These are phyloP conservation scores for Lophiotrema nucula DNA, from an alignment of 495 filamentous ascomycete genomes.

Conservation along the genomic window DNA sequence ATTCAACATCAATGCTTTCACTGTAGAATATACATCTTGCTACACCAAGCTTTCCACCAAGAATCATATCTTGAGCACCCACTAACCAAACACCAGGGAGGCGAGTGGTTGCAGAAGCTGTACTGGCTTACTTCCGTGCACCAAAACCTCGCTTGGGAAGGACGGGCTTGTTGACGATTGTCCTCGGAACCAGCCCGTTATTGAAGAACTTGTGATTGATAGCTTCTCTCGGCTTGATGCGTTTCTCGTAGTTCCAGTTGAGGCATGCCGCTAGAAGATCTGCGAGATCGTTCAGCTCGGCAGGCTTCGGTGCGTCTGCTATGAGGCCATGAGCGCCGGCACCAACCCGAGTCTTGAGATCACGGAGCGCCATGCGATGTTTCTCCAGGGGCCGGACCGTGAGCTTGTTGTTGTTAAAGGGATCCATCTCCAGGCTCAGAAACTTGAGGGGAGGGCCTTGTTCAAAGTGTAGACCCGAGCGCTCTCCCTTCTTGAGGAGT, in stretches of 20 bases:
- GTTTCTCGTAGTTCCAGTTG: conserved; percentile 87
- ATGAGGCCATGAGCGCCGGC: conserved; percentile 68
- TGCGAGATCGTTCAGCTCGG: conserved; percentile 76
- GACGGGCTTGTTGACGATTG: not conserved
- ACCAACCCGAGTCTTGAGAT: conserved; percentile 74
- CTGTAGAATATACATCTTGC: too few relatives aligned
- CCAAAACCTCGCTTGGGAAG: not conserved
- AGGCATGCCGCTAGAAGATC: conserved; percentile 86
- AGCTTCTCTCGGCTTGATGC: conserved; percentile 81
- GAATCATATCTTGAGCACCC: too few relatives aligned
- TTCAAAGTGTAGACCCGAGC: conserved; percentile 74
- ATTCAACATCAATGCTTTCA: too few relatives aligned
- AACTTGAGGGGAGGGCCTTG: conserved; percentile 65
- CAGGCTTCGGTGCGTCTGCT: conserved; percentile 64
- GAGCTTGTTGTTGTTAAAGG: too few relatives aligned
- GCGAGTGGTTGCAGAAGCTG: too few relatives aligned
- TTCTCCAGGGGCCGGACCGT: too few relatives aligned
- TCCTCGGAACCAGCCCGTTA: not conserved
- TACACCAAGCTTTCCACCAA: too few relatives aligned
- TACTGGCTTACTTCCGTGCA: conserved; percentile 22
- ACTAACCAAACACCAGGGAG: too few relatives aligned
- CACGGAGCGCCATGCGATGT: conserved; percentile 58
- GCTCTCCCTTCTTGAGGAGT: conserved; percentile 72
- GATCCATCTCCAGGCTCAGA: conserved; percentile 40
- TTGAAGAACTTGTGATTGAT: conserved; percentile 63